Evolutionary conservation across 805 yeast species (phyloP).

Genomic region (Starmerella gropengiesseri): DNA sequence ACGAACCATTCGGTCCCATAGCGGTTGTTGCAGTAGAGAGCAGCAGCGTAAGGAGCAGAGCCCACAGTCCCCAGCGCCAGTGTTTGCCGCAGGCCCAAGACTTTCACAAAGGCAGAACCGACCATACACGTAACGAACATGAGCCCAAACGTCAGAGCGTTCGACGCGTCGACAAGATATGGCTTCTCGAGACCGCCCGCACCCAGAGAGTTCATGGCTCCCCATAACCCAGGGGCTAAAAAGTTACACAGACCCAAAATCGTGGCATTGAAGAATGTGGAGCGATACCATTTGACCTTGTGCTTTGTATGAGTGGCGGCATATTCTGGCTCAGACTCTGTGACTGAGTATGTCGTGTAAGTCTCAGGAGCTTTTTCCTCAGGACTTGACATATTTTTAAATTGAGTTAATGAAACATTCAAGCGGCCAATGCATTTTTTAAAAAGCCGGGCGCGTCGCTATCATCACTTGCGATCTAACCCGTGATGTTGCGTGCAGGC

Average conservation of each 20-base stretch:
- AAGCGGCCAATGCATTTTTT: no score
- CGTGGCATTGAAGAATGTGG: constrained; percentile 19
- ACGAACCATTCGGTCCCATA: constrained; percentile 24
- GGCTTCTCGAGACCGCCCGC: constrained; percentile 23
- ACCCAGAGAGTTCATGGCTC: constrained; percentile 23
- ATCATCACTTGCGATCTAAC: neutral
- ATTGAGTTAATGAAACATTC: no score
- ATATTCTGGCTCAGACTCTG: neutral
- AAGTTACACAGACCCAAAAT: constrained; percentile 20
- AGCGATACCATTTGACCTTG: constrained; percentile 16
- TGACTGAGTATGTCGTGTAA: neutral
- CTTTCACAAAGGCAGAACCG: constrained; percentile 14
- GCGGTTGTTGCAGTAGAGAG: constrained; percentile 20
- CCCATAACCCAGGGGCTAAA: constrained; percentile 25
- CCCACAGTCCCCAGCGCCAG: constrained; percentile 22
- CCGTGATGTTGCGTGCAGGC: constrained; percentile 4
- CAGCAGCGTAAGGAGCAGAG: constrained; percentile 24
- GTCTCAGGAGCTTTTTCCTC: neutral
- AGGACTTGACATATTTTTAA: neutral
- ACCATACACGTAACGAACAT: constrained; percentile 18
- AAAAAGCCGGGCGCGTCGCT: no score
- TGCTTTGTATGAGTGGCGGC: neutral
- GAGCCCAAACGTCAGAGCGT: constrained; percentile 21
- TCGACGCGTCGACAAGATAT: constrained; percentile 20
- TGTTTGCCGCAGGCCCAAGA: constrained; percentile 18